Base-by-base conservation (phyloP, 2,329 filamentous ascomycete genomes). In the Fusarium penzigii region DNA sequence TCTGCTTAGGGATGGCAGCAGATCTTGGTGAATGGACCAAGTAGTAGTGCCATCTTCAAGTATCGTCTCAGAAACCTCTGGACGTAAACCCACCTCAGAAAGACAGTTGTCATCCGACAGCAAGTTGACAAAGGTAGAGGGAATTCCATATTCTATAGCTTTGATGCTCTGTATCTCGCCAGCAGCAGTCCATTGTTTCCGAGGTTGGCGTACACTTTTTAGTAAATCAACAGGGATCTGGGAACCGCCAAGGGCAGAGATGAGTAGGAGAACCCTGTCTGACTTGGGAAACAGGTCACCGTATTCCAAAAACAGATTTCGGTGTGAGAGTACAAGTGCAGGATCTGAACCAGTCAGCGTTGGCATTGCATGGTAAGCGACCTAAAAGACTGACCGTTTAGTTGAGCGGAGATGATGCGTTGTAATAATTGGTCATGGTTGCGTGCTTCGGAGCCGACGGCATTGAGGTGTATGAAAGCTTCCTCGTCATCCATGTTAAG, bases 401-500 rank as follows among this genome's bases (percentile, higher is more conserved):
- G 49, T 10, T 65, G 57, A 5, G 42, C 52, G 8, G 52, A 46
- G 7, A 70, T 55, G 2, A 70, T 51, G 4, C 52, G 51, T 29
- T 64, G 65, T 2, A 66, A 62, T 12, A 68, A 60, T 2, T 42
- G 17, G 1, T 48, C 52, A 12, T 66, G 58, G 14, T 58, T 41
- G 3, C 55, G 53, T 2, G 53, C 52, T 1, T 51, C 46, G 2
- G 56, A 46, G 0, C 57, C 58, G 1, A 71, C 39, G 1, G 52
- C 58, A 1, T 44, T 34, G 3, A 71, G 34, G 40, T 71, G 69
- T 9, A 46, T 50, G n/a, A 71, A 68, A 0, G 61, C 55, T 6
- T 65, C 61, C 5, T 65, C 65, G 12, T 71, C 69, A 7, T 71
- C 69, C 55, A 70, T 63, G 20, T 67, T 68, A 1, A 71, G 46